Evolutionary conservation across 345 rosid species (phyloP), one percentile per base, ranked within the genome.

Genomic region (Heritiera fomes): DNA sequence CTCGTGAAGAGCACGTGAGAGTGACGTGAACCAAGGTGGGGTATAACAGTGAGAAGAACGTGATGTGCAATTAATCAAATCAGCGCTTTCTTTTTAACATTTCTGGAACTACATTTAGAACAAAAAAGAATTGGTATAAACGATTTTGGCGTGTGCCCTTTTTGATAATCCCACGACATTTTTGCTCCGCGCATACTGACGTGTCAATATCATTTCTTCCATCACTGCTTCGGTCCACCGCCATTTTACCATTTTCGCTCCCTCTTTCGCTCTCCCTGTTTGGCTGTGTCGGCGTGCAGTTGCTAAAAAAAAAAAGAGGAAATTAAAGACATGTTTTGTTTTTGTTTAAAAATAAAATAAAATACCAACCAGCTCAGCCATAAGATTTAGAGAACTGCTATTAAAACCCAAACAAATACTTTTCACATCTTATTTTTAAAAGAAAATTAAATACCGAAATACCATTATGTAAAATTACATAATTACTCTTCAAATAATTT

Each of bases 1-100:
- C 83, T 66, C 83, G 85, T 80, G 87, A 84, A 68, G 40, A 69
- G 75, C 89, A 80, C 80, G 83, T 84, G 87, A 80, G 17, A 14
- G 61, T 15, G 41, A 65, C 78, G 85, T 55, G 82, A 73, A 65
- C 41, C 59, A 73, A 75, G 75, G 67, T 17, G 41, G 65, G 45
- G 53, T 4, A 18, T 11, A 14, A 56, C 56, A 3, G 49, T 43
- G 82, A 79, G 80, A 71, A 83, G 81, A 82, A 80, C 83, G 85
- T 82, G 85, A 83, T 17, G 20, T 4, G 78, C 74, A 83, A 78
- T 80, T 47, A 85, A 78, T 80, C 40, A 80, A 53, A 55, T 69
- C 18, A 8, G 5, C 30, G 38, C 3, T 34, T 34, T 34, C 53
- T 63, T 38, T 71, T 50, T 71, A 9, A 9, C 4, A 67, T 13